Conservation (phyloP, 352 stramenopile species). For the Pythium pyrilobum region DNA sequence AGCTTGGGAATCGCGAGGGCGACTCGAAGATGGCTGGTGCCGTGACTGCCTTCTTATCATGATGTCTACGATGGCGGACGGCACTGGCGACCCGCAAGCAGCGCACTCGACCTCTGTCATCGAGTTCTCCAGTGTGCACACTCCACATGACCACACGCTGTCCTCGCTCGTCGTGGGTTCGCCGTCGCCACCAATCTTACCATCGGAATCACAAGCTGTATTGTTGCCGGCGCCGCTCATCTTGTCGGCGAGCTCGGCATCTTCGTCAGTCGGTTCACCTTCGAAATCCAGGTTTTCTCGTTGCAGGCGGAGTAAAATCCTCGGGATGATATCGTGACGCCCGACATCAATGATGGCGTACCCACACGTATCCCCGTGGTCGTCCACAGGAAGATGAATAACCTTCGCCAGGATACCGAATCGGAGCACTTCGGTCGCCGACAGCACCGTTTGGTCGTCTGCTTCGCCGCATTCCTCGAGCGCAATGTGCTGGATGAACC, state of each 20-base stretch:
- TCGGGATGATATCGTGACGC: slow-evolving; percentile 51
- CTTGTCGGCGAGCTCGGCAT: slow-evolving; percentile 31
- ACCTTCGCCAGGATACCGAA: slow-evolving; percentile 60
- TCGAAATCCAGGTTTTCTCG: slow-evolving; percentile 61
- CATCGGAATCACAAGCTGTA: neutral
- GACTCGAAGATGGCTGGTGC: slow-evolving; percentile 9
- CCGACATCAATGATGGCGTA: slow-evolving; percentile 70
- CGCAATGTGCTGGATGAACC: slow-evolving; percentile 56
- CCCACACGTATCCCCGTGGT: slow-evolving; percentile 35
- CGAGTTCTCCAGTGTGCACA: slow-evolving; percentile 71
- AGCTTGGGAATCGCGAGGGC: neutral
- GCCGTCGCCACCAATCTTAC: slow-evolving; percentile 9
- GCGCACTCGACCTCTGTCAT: slow-evolving; percentile 50
- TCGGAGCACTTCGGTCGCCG: slow-evolving; percentile 49
- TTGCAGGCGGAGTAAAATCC: slow-evolving; percentile 37
- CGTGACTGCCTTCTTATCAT: slow-evolving; percentile 3
- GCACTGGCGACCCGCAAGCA: slow-evolving; percentile 60
- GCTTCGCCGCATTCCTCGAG: slow-evolving; percentile 73
- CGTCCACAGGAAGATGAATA: slow-evolving; percentile 50
- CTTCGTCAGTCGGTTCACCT: slow-evolving; percentile 35
- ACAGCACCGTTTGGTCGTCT: slow-evolving; percentile 72
- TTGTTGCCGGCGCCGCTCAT: slow-evolving; percentile 20
- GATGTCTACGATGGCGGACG: slow-evolving; percentile 32
- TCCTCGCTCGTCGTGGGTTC: slow-evolving; percentile 17
- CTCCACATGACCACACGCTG: slow-evolving; percentile 48